Evolutionary conservation across 2,329 filamentous ascomycete species (phyloP).

Genomic region (Trichoderma koningiopsis): DNA sequence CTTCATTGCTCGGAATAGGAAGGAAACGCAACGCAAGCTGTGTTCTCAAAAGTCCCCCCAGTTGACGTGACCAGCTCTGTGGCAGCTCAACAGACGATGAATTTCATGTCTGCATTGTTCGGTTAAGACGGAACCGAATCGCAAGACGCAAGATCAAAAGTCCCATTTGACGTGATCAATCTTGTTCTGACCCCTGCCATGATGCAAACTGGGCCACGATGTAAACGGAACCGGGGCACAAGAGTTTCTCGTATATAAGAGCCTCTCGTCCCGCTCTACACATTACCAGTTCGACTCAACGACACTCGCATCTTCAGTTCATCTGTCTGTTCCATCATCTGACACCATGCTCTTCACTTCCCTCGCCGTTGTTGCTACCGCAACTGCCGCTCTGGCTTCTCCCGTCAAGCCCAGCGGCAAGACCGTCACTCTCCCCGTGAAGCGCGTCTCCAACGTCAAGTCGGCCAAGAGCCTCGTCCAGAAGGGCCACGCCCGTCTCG

Average conservation of each 20-base stretch:
- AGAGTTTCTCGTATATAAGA: not conserved
- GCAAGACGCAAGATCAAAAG: not conserved
- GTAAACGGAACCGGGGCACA: not conserved
- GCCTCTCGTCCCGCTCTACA: not conserved
- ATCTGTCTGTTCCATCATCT: not conserved
- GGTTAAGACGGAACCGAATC: not conserved
- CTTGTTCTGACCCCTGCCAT: not conserved
- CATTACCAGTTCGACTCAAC: not conserved
- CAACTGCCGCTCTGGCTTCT: not conserved
- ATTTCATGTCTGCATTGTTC: not conserved
- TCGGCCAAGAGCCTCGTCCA: not conserved
- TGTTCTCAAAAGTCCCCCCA: not conserved
- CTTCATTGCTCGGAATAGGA: not conserved
- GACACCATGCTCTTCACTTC: slow-evolving; percentile 1
- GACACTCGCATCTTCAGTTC: not conserved
- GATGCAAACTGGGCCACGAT: not conserved
- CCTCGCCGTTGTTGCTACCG: not conserved
- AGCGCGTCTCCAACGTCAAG: not conserved
- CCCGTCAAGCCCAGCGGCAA: slow-evolving; percentile 2
- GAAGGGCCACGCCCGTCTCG: not conserved
- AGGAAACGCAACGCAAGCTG: not conserved
- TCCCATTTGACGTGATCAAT: slow-evolving; percentile 2
- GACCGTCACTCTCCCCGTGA: not conserved
- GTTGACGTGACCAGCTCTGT: not conserved
- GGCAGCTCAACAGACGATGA: not conserved